Percentiles rank a stretch among this genome's conserved stretches.
phyloP scores from a whole-genome alignment of 106 monocot species.

The Dendrobium huoshanense region DNA sequence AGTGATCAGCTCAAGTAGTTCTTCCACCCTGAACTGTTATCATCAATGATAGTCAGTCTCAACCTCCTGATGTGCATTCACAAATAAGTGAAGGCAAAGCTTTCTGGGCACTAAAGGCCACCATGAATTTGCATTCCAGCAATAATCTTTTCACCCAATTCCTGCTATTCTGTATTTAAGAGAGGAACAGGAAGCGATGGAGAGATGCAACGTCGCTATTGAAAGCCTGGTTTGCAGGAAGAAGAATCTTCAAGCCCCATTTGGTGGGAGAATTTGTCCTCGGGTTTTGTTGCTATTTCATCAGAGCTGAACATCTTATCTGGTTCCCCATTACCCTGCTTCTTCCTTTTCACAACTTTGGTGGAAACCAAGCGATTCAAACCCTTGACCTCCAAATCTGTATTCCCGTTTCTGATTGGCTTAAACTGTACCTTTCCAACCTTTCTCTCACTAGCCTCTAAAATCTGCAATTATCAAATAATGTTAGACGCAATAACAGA shows the following conservation, averaged over 20 bases:
- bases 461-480: conserved; percentile 36
- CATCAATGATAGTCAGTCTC: too few species aligned
- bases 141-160: neutral
- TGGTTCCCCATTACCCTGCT: conserved; percentile 9
- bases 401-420: conserved; percentile 31
- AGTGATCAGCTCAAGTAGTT: neutral
- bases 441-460: conserved; percentile 86
- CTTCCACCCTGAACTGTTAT: neutral
- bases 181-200: neutral
- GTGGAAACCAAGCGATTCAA: conserved; percentile 43
- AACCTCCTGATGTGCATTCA: too few species aligned
- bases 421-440: conserved; percentile 67
- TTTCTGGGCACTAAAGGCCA: too few species aligned
- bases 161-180: too few species aligned
- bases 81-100: too few species aligned
- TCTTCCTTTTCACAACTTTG: conserved; percentile 67
- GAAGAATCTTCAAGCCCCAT: neutral
- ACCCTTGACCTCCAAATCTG: conserved; percentile 32
- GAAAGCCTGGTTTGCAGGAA: neutral
- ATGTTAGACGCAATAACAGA: neutral
- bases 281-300: conserved; percentile 8
- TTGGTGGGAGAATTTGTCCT: conserved; percentile 7
- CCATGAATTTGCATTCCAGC: too few species aligned
- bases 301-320: neutral
- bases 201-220: neutral